phyloP scores from a whole-genome alignment of 2,329 filamentous ascomycete species.

The Pyricularia pennisetigena region DNA sequence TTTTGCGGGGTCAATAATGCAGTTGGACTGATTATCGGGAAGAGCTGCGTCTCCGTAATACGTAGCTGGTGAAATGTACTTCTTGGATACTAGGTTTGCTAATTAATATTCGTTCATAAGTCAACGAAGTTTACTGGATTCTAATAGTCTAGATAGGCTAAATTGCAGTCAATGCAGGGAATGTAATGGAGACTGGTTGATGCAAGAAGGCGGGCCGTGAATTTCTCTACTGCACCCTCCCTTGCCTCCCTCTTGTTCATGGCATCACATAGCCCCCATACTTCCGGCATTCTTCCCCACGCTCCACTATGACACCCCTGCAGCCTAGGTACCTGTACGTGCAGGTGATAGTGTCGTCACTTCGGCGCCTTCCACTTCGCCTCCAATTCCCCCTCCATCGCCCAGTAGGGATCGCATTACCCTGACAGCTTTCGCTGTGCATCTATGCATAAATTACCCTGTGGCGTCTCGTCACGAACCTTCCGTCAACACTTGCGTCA shows the following conservation, averaged over 20 bases:
- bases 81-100: too few relatives aligned
- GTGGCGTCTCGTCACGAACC: background rate
- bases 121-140: background rate
- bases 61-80: background rate
- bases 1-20: background rate
- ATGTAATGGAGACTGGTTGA: too few relatives aligned
- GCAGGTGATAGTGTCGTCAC: slow-evolving; percentile 13
- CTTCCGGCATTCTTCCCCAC: background rate
- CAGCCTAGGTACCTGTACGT: background rate
- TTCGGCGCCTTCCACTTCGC: slow-evolving; percentile 42
- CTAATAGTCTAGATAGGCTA: too few relatives aligned
- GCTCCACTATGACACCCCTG: background rate
- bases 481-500: background rate
- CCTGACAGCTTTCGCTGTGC: background rate
- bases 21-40: background rate
- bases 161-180: too few relatives aligned
- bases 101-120: background rate
- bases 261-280: background rate
- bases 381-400: background rate
- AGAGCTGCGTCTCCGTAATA: background rate
- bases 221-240: background rate
- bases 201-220: background rate
- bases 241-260: background rate
- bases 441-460: background rate
- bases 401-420: background rate